A percentile compares a stretch with the other conserved stretches of the same genome.
Conservation (phyloP, 257 asterid genomes). For the Fraxinus excelsior region DNA sequence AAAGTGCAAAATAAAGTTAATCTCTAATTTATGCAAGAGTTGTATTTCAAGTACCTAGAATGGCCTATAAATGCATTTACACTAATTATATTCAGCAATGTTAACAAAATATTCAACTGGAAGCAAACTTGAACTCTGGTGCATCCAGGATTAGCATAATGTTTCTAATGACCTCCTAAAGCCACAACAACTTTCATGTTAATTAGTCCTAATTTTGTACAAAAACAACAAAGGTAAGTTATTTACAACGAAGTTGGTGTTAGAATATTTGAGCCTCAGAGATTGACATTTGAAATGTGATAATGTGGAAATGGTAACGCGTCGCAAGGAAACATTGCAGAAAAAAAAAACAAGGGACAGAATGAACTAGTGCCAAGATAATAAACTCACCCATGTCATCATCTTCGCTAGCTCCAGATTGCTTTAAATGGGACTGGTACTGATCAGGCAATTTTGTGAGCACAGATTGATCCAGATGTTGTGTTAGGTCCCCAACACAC, state of each 20-base stretch:
- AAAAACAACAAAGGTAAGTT: neutral
- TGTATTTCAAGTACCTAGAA: neutral
- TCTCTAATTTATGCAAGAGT: neutral
- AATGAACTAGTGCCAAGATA: conserved; percentile 13
- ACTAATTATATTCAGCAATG: neutral
- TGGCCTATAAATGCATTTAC: neutral
- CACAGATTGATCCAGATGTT: conserved; percentile 72
- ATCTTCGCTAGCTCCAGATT: conserved; percentile 81
- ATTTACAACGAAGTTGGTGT: neutral
- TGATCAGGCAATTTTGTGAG: conserved; percentile 79
- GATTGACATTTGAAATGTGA: neutral
- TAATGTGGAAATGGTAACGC: neutral
- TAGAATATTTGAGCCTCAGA: neutral
- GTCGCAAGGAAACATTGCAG: neutral
- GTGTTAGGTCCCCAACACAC: conserved; percentile 57
- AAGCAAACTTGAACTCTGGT: neutral
- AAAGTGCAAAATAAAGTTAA: neutral
- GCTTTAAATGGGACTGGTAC: conserved; percentile 74
- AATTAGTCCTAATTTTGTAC: neutral
- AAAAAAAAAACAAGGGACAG: neutral
- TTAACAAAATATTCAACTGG: neutral
- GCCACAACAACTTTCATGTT: neutral
- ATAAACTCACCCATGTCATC: conserved; percentile 87
- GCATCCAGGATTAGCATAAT: neutral
- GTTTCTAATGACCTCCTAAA: neutral